Conservation (phyloP, 2,329 filamentous ascomycete genomes). For the Podosphaera leucotricha region DNA sequence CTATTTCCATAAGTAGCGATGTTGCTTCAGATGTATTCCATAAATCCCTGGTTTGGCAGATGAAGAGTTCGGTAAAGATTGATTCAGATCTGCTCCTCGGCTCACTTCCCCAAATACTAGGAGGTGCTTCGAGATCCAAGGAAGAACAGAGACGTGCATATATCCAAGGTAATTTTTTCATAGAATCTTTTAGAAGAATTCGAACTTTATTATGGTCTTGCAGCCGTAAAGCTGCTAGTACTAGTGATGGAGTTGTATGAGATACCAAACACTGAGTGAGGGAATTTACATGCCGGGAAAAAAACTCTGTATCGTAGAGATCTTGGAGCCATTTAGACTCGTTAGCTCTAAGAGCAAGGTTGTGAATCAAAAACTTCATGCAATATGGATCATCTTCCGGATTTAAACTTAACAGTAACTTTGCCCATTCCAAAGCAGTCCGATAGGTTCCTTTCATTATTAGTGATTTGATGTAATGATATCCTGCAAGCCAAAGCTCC, state of each 20-base stretch:
- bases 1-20: conserved; percentile 37
- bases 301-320: conserved; percentile 25
- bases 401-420: conserved; percentile 55
- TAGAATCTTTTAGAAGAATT: conserved; percentile 38
- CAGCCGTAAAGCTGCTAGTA: conserved; percentile 51
- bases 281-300: conserved; percentile 18
- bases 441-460: conserved; percentile 81
- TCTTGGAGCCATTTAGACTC: conserved; percentile 56
- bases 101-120: conserved; percentile 59
- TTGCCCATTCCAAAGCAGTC: conserved; percentile 84
- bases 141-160: conserved; percentile 61
- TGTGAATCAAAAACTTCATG: conserved; percentile 58
- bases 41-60: conserved; percentile 41
- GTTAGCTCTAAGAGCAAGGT: conserved; percentile 59
- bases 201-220: conserved; percentile 42
- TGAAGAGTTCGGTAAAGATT: conserved; percentile 39
- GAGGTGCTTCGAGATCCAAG: conserved; percentile 55
- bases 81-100: conserved; percentile 28
- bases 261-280: conserved; percentile 10
- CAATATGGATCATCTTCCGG: conserved; percentile 58
- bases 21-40: conserved; percentile 49
- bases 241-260: conserved; percentile 53
- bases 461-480: conserved; percentile 69
- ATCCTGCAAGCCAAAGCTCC: conserved; percentile 76
- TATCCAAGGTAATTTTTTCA: conserved; percentile 62